Evolutionary conservation across 2,329 filamentous ascomycete genomes (phyloP).

Genomic region (Phaeosphaeriaceae sp.): DNA sequence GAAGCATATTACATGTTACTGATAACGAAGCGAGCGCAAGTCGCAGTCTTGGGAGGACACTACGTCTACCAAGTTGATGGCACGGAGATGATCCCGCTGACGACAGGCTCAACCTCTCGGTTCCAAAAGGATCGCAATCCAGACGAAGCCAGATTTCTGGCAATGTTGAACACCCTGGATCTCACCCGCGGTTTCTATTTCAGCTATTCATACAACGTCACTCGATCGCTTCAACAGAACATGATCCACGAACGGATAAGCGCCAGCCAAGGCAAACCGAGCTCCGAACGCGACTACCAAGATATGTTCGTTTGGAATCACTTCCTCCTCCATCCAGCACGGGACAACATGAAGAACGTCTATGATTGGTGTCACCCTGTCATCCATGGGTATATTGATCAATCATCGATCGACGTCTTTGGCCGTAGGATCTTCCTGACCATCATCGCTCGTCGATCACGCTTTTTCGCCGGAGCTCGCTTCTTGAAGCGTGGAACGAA

Average conservation of each 20-base stretch:
- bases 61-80: conserved; percentile 95
- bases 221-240: conserved; percentile 88
- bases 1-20: conserved; percentile 96
- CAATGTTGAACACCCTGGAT: conserved; percentile 90
- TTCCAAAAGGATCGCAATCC: conserved; percentile 82
- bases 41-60: conserved; percentile 94
- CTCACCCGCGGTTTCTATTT: conserved; percentile 94
- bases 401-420: conserved; percentile 77
- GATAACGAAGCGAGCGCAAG: conserved; percentile 94
- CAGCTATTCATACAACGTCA: conserved; percentile 97
- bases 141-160: conserved; percentile 87
- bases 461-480: conserved; percentile 91
- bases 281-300: conserved; percentile 74
- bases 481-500: conserved; percentile 96
- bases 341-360: conserved; percentile 73
- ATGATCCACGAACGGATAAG: conserved; percentile 80
- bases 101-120: conserved; percentile 69
- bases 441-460: conserved; percentile 88
- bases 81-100: conserved; percentile 88
- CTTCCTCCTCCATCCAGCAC: conserved; percentile 81
- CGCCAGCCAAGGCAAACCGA: conserved; percentile 68
- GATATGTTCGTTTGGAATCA: conserved; percentile 99
- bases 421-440: conserved; percentile 90
- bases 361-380: conserved; percentile 97
- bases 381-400: conserved; percentile 95